phyloP scores from a whole-genome alignment of 352 stramenopile genomes.

The Globisporangium recalcitrans region DNA sequence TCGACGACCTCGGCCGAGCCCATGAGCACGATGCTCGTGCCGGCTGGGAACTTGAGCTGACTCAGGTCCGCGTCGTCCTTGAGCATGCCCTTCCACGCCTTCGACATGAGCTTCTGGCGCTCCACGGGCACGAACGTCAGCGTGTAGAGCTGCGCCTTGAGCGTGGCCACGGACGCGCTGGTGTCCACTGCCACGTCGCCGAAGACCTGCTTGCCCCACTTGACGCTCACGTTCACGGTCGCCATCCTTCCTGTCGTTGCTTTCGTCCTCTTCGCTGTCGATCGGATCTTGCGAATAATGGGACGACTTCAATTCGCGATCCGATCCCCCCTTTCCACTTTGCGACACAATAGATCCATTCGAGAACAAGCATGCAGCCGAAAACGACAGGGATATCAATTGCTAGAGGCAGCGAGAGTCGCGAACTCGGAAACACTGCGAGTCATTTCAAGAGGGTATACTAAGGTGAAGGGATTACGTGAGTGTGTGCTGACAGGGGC shows the following conservation, averaged over 20 bases:
- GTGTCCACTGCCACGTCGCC: conserved; percentile 65
- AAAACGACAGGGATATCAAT: neutral
- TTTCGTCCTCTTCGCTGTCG: neutral
- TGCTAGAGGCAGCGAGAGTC: no score
- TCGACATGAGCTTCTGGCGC: conserved; percentile 87
- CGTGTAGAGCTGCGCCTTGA: conserved; percentile 81
- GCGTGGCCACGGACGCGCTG: conserved; percentile 44
- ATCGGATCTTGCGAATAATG: neutral
- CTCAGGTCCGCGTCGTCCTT: conserved; percentile 78
- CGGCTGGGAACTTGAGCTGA: conserved; percentile 51
- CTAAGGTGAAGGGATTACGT: neutral
- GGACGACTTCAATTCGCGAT: conserved; percentile 1
- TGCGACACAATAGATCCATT: conserved; percentile 4
- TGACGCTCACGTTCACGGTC: conserved; percentile 67
- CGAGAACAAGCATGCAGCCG: neutral
- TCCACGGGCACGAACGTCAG: conserved; percentile 81
- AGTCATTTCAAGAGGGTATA: neutral
- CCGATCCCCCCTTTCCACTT: neutral
- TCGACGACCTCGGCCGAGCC: conserved; percentile 90
- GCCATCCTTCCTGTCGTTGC: conserved; percentile 21
- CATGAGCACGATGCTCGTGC: conserved; percentile 89
- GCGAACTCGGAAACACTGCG: no score
- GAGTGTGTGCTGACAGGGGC: neutral
- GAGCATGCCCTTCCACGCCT: conserved; percentile 88
- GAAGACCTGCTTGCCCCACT: conserved; percentile 87